Evolutionary conservation across 164 flowering plant species (phyloP), one percentile per base, ranked within the genome.

Genomic region (Berberis vulgaris): DNA sequence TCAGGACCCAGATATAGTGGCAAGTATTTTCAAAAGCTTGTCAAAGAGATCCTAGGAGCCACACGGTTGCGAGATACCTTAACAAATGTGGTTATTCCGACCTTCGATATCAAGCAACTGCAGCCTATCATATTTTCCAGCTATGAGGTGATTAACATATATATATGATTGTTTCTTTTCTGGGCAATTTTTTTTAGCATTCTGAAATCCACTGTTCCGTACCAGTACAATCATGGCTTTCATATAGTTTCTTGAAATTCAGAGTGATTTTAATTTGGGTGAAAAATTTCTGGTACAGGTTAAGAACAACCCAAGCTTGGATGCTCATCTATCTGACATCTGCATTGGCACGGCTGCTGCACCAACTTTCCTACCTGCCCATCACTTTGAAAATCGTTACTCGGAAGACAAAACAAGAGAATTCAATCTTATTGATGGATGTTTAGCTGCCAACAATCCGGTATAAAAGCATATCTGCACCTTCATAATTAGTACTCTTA

Each of bases 321-420:
- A 83, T 68, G 87, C 81, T 8, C 13, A 2, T 44, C 67, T 85
- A 45, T 67, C 86, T 12, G 85, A 85, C 63, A 74, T 85, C 52
- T 84, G 88, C 79, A 75, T 84, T 4, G 62, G 70, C 55, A 84
- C 86, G 3, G 82, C 91, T 1, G 88, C 88, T 0, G 91, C 91
- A 26, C 86, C 86, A 9, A 80, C 83, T 5, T 71, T 53, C 49
- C 69, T 84, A 38, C 86, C 88, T 7, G 67, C 85, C 41, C 57
- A 83, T 52, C 65, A 70, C 53, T 83, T 85, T 41, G 41, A 64
- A 63, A 83, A 65, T 62, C 4, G 63, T 65, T 76, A 75, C 50
- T 6, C 13, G 2, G 5, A 71, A 4, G 80, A 76, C 6, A 67
- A 73, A 2, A 46, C 3, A 0, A 2, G 40, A 11, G 82, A 80